These are phyloP conservation scores for Dendrobium huoshanense DNA, from an alignment of 106 monocot genomes.

Conservation along the genomic window DNA sequence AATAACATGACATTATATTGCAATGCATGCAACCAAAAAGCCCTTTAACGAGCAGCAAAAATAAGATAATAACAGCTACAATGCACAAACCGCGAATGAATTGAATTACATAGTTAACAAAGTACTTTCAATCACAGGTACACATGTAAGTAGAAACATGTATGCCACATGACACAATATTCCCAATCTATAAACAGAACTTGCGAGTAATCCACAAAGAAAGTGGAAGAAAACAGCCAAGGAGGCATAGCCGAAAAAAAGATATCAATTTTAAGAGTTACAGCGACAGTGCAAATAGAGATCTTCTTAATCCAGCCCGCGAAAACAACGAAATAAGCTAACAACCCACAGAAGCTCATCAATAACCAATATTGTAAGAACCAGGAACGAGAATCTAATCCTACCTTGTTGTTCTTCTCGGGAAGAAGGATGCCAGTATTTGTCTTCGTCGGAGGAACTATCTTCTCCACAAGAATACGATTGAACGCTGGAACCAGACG, in stretches of 20 bases:
- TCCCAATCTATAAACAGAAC: not conserved
- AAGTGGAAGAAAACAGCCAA: not conserved
- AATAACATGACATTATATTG: no score
- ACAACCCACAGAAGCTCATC: not conserved
- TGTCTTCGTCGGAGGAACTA: slow-evolving; percentile 43
- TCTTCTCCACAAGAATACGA: slow-evolving; percentile 38
- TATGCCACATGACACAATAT: not conserved
- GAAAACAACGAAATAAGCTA: not conserved
- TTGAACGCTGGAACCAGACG: slow-evolving; percentile 34
- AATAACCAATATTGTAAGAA: not conserved
- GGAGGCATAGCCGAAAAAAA: not conserved
- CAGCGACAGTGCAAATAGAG: not conserved
- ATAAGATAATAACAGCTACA: no score
- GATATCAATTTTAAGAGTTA: not conserved
- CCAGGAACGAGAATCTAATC: not conserved
- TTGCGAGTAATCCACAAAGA: not conserved
- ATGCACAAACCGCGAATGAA: no score
- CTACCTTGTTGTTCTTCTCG: slow-evolving; percentile 42
- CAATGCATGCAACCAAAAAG: no score
- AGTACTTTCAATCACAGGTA: no score
- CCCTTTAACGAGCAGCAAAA: no score
- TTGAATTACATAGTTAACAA: no score
- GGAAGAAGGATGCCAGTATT: slow-evolving; percentile 34
- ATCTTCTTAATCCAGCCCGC: not conserved
- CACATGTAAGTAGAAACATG: no score